These are phyloP conservation scores for Trichophyton simii DNA, from an alignment of 2,329 filamentous ascomycete species.

Conservation along the genomic window DNA sequence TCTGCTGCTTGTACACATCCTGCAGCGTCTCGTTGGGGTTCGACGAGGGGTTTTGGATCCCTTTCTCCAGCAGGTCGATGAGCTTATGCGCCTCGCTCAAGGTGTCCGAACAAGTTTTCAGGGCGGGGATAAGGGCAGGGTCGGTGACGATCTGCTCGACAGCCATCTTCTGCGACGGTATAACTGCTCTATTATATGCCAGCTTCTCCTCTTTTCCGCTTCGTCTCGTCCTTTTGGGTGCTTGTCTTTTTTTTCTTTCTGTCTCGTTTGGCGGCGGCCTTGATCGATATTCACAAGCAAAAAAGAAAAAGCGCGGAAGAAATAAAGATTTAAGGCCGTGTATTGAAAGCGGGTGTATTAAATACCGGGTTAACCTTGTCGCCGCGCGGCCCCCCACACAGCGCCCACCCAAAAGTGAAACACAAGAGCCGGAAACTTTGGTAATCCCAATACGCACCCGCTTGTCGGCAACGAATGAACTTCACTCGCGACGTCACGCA, in stretches of 20 bases:
- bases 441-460: background rate
- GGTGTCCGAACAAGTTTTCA: constrained; percentile 60
- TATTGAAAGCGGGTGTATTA: background rate
- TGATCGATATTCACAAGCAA: background rate
- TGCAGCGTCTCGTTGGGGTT: constrained; percentile 40
- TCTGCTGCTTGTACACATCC: constrained; percentile 62
- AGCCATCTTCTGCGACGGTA: constrained; percentile 33
- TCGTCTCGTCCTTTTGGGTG: background rate
- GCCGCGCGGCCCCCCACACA: background rate
- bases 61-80: constrained; percentile 34
- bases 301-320: background rate
- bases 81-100: constrained; percentile 54
- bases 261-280: background rate
- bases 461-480: background rate
- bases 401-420: background rate
- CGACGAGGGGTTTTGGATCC: constrained; percentile 31
- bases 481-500: background rate
- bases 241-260: background rate
- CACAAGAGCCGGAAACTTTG: background rate
- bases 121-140: constrained; percentile 51
- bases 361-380: background rate
- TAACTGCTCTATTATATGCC: background rate
- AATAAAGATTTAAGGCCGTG: background rate
- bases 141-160: constrained; percentile 51
- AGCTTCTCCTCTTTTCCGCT: background rate